Base-by-base conservation (phyloP, 805 yeast species). In the Blastobotrys attinorum region DNA sequence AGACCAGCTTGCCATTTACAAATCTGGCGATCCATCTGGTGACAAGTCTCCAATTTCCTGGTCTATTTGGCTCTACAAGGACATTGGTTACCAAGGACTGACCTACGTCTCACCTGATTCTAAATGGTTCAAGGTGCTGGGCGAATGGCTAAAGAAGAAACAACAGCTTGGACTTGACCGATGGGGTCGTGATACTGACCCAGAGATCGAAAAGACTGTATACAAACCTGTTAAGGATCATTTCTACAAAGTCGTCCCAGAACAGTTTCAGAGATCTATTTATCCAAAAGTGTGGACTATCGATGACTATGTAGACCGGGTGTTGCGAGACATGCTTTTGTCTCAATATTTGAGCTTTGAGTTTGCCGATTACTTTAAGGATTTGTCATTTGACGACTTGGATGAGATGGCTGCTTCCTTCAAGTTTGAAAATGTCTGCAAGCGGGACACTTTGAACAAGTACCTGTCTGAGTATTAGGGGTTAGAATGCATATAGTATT, bases 1-100 rank as follows among this genome's bases (percentile, higher is more conserved):
- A 44, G 74, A 71, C 48, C 77, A 73, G 57, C 62, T 73, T 52
- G 62, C 52, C 7, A 61, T 70, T 36, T 73, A 73, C 57, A 60
- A 60, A 40, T 35, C 48, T 3, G 76, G 76, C 21, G 75, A 72
- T 46, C 76, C 76, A 3, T 65, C 72, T 3, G 75, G 75, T 13
- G 75, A 69, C 54, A 59, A 59, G 4, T 25, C 64, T 8, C 70
- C 75, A 17, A 71, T 72, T 42, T 54, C 67, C 22, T 73, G 76
- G 76, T 70, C 76, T 4, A 71, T 73, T 45, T 73, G 77, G 77
- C 58, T 71, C 6, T 73, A 73, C 57, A 73, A 73, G 54, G 77
- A 73, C 53, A 67, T 73, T 53, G 76, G 77, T 1, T 71, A 60
- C 54, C 77, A 73, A 59, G 77, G 76, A 2, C 54, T 73, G 49